Evolutionary conservation across 306 rosid genomes (phyloP).

Genomic region (Quercus dentata): DNA sequence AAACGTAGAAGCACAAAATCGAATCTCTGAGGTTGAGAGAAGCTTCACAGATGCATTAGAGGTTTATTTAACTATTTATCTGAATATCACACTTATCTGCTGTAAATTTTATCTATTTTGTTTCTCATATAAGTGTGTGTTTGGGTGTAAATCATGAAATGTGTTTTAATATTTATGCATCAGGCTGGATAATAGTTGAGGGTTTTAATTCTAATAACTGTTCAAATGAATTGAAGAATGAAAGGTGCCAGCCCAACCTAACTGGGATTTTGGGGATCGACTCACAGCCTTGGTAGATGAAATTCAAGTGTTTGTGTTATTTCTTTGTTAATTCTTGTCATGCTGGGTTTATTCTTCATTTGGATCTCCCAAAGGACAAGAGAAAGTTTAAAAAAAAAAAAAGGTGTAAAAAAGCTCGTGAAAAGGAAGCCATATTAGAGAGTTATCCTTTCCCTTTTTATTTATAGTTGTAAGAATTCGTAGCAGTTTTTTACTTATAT

Average conservation of each 20-base stretch:
- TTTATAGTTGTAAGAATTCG: not conserved
- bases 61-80: constrained; percentile 48
- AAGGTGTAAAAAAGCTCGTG: not conserved
- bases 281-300: not conserved
- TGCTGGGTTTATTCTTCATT: not conserved
- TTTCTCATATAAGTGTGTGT: not conserved
- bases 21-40: constrained; percentile 74
- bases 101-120: not conserved
- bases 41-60: constrained; percentile 90
- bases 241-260: not conserved
- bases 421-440: not conserved
- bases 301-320: not conserved
- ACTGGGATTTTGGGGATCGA: not conserved
- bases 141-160: constrained; percentile 2
- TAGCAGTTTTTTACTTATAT: not conserved
- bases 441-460: not conserved
- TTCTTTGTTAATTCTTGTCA: not conserved
- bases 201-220: not conserved
- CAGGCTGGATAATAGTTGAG: not conserved
- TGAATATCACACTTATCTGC: constrained; percentile 8
- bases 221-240: not conserved
- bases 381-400: not conserved
- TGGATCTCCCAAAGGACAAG: not conserved
- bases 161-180: constrained; percentile 6
- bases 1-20: constrained; percentile 68